Conservation (phyloP, 306 rosid species). For the Potentilla sterilis region DNA sequence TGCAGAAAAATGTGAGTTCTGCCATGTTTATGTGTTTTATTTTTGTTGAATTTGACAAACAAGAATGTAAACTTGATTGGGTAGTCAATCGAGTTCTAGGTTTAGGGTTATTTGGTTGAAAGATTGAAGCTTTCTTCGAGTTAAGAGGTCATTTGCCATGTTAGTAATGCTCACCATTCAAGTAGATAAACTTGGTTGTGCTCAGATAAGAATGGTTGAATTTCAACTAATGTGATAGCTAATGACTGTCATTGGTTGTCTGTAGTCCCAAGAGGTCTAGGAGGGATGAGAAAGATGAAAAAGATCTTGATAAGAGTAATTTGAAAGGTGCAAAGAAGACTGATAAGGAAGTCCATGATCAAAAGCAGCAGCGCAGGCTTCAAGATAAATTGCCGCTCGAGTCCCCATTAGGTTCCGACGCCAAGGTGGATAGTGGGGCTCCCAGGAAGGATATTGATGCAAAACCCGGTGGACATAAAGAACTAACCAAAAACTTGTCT, state of each 20-base stretch:
- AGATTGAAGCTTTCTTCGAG: constrained; percentile 14
- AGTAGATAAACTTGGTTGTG: background rate
- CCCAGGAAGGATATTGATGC: constrained; percentile 39
- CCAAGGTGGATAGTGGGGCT: constrained; percentile 40
- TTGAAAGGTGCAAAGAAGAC: constrained; percentile 33
- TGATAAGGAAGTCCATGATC: constrained; percentile 47
- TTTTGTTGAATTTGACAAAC: background rate
- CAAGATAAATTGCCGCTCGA: constrained; percentile 42
- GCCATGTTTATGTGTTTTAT: background rate
- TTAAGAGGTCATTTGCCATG: background rate
- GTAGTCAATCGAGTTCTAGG: background rate
- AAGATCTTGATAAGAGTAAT: constrained; percentile 33
- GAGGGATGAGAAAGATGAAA: constrained; percentile 62
- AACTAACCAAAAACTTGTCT: constrained; percentile 44
- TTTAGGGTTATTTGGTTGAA: background rate
- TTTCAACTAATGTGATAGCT: background rate
- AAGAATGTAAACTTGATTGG: background rate
- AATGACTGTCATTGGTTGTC: constrained; percentile 21
- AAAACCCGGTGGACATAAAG: constrained; percentile 36
- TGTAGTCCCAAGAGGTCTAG: constrained; percentile 72
- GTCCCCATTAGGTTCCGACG: constrained; percentile 26
- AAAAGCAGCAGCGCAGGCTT: constrained; percentile 34
- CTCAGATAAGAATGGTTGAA: background rate
- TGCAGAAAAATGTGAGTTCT: background rate
- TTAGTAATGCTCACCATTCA: background rate